Evolutionary conservation across 441 rosid genomes (phyloP).

Genomic region (Eruca vesicaria): DNA sequence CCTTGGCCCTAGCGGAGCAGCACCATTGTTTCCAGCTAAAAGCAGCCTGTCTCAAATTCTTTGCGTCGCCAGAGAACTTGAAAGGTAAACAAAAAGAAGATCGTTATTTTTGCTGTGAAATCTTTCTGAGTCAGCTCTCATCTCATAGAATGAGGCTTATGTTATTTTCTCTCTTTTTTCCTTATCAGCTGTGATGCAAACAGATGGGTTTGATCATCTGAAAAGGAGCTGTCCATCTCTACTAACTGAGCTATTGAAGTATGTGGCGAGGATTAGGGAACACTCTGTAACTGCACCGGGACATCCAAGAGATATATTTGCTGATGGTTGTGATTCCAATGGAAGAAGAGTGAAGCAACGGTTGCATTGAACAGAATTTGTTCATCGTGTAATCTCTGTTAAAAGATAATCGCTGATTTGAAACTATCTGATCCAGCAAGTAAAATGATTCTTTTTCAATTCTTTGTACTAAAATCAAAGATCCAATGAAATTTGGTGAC

Average conservation of each 20-base stretch:
- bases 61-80: slow-evolving; percentile 72
- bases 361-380: slow-evolving; percentile 38
- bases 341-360: slow-evolving; percentile 71
- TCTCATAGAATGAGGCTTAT: neutral
- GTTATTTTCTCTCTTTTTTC: neutral
- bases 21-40: slow-evolving; percentile 80
- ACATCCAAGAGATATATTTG: slow-evolving; percentile 38
- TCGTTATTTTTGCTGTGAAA: neutral
- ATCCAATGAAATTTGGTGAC: slow-evolving; percentile 6
- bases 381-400: slow-evolving; percentile 12
- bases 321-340: slow-evolving; percentile 49
- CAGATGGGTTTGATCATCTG: slow-evolving; percentile 72
- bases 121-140: neutral
- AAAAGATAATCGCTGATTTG: slow-evolving; percentile 21
- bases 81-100: slow-evolving; percentile 45
- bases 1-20: slow-evolving; percentile 92
- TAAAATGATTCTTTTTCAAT: neutral
- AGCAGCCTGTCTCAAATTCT: slow-evolving; percentile 72
- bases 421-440: neutral
- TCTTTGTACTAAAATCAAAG: neutral
- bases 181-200: slow-evolving; percentile 86
- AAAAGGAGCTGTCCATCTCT: slow-evolving; percentile 77
- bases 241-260: slow-evolving; percentile 57
- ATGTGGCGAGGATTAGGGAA: slow-evolving; percentile 56
- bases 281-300: slow-evolving; percentile 42